Evolutionary conservation across 2,329 filamentous ascomycete genomes (phyloP), one percentile per base, ranked within the genome.

Genomic region (Zelopaecilomyces penicillatus): DNA sequence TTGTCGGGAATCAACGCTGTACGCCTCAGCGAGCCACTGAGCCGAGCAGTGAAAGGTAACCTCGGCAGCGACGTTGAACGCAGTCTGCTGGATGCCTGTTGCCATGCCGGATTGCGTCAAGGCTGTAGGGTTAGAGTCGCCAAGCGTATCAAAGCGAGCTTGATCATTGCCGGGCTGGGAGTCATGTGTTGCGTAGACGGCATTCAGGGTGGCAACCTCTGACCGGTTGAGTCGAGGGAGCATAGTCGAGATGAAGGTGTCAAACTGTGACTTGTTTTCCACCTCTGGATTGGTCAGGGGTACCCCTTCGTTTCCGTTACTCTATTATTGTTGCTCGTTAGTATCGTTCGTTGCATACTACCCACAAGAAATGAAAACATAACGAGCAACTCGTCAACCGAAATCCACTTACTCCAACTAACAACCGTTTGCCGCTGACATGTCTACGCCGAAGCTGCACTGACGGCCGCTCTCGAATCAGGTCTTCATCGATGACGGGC

Each of bases 21-120:
- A 79, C 3, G 71, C 73, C 32, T 70, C 63, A 2, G 70, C 68
- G 44, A 78, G 59, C 75, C 74, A 79, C 57, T 78, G 78, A 0
- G 70, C 67, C 0, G 75, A 70, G 54, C 77, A 80, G 37, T 73
- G 64, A 48, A 79, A 78, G 2, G 72, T 74, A 1, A 69, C 64
- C 56, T 81, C 76, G 36, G 69, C 73, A 49, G 72, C 74, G 39
- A 80, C 69, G 53, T 76, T 74, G 47, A 66, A 60, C 6, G 67
- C 72, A 28, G 70, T 66, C 52, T 81, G 75, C 49, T 78, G 75
- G 53, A 76, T 74, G 27, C 76, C 76, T 2, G 67, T 70, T 2
- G 64, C 73, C 31, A 66, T 65, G 30, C 64, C 62, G 19, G 69
- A 73, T 35, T 74, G 65, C 33, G 73, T 73, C 19, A 78, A 58